These are phyloP conservation scores for Myxozyma udenii DNA, from an alignment of 805 yeast species.

Conservation along the genomic window DNA sequence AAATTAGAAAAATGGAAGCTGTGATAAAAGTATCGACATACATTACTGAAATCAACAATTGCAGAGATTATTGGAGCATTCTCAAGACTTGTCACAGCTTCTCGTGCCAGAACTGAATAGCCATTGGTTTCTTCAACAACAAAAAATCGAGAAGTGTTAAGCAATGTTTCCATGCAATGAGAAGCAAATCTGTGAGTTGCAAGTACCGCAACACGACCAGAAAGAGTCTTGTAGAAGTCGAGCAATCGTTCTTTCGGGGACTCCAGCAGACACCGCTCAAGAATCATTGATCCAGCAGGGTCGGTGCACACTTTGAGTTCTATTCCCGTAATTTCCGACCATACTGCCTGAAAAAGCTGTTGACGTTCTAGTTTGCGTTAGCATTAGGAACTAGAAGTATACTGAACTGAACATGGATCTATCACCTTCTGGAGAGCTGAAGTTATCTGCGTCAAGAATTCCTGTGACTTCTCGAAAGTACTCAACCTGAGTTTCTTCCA, in stretches of 20 bases:
- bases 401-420: too few relatives aligned
- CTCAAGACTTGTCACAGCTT: not conserved
- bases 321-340: constrained; percentile 83
- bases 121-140: constrained; percentile 5
- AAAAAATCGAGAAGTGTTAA: constrained; percentile 40
- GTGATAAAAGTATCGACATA: not conserved
- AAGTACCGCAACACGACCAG: constrained; percentile 53
- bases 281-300: constrained; percentile 88
- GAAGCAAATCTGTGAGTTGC: constrained; percentile 88
- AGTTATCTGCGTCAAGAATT: constrained; percentile 74
- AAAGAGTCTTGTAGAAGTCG: constrained; percentile 59
- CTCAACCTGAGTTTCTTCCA: constrained; percentile 79
- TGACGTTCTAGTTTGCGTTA: constrained; percentile 60
- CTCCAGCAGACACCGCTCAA: constrained; percentile 76
- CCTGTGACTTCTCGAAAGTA: constrained; percentile 92
- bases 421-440: constrained; percentile 55
- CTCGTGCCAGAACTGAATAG: constrained; percentile 1
- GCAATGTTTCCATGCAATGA: constrained; percentile 84
- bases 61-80: constrained; percentile 5
- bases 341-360: constrained; percentile 70
- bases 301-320: constrained; percentile 90
- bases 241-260: constrained; percentile 63
- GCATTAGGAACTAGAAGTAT: too few relatives aligned
- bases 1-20: not conserved
- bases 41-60: constrained; percentile 7